A percentile compares a stretch with the other conserved stretches of the same genome.
Evolutionary conservation across 78 protist species (phyloP).

Genomic region (Dictyostelium firmibasis): DNA sequence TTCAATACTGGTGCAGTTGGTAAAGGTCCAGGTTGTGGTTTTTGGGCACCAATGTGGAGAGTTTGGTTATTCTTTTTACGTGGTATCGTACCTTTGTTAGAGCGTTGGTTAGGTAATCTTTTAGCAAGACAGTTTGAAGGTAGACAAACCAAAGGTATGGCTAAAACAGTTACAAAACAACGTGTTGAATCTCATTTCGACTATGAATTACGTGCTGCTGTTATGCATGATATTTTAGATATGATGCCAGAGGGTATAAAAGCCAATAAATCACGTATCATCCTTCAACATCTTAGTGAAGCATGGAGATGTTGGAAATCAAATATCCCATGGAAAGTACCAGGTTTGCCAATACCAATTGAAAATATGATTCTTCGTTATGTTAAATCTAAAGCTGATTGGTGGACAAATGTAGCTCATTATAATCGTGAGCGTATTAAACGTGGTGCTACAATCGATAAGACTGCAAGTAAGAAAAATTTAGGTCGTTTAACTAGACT

Average conservation of each 20-base stretch:
- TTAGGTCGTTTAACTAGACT: conserved; percentile 99
- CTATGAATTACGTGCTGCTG: conserved; percentile 98
- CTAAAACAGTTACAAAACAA: conserved; percentile 99
- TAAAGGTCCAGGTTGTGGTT: conserved; percentile 99
- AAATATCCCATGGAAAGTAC: conserved; percentile 99
- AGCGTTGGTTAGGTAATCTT: conserved; percentile 99
- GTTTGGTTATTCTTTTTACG: conserved; percentile 99
- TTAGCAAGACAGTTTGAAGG: conserved; percentile 99
- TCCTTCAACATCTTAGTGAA: conserved; percentile 98
- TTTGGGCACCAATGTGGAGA: conserved; percentile 99
- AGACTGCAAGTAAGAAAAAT: conserved; percentile 98
- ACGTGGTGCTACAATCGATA: conserved; percentile 99
- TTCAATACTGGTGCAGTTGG: conserved; percentile 99
- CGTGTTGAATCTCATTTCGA: conserved; percentile 99
- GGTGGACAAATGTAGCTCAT: conserved; percentile 99
- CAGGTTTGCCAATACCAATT: conserved; percentile 98
- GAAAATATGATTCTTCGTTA: conserved; percentile 99
- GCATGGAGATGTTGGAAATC: conserved; percentile 99
- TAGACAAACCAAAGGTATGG: conserved; percentile 94
- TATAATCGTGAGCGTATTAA: conserved; percentile 99
- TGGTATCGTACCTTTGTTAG: conserved; percentile 99
- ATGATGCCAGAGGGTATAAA: conserved; percentile 99
- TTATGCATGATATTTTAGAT: conserved; percentile 99
- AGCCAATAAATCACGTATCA: conserved; percentile 95
- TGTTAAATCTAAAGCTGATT: conserved; percentile 99